Evolutionary conservation across 345 rosid species (phyloP), one percentile per base, ranked within the genome.

Genomic region (Arabidopsis suecica): DNA sequence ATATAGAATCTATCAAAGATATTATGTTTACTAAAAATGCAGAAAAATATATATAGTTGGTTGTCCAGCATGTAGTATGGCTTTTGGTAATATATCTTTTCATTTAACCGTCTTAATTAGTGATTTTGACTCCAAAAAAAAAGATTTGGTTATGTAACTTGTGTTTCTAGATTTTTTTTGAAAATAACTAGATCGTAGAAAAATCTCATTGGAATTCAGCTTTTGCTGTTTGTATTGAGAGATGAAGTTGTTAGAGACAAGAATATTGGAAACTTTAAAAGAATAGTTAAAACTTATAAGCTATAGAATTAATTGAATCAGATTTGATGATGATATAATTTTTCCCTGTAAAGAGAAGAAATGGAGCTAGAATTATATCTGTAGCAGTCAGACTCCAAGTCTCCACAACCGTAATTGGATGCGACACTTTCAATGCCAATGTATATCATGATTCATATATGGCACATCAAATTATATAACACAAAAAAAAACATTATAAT

Each of bases 371-470:
- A 28, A 12, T 12, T 25, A 54, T 54, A 53, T 25, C 12, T 25
- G 25, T 53, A 53, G 12, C 12, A 30, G 18, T 28, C 36, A 55
- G 18, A 28, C 65, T 20, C 65, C 65, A 22, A 55, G 20, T 28
- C 65, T 20, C 65, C 65, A 22, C 11, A 49, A 38, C 42, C 49
- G 6, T 61, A 40, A 38, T 41, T 18, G 65, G 65, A 41, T 20
- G 48, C 65, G 33, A 61, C 65, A 61, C 18, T 38, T 61, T 38
- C 16, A 45, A 1, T 22, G 61, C 23, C 61, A 33, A n/a, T 33
- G 14, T 10, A 38, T 42, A 28, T 28, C 28, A 48, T 16, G 10
- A 50, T 20, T 50, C 55, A 23, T 51, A 22, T 20, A 9, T 50
- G 55, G 5, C 13, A 11, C 18, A 55, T 30, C 37, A 30, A 28